Evolutionary conservation across 2,329 filamentous ascomycete species (phyloP).

Genomic region (Septoria linicola): DNA sequence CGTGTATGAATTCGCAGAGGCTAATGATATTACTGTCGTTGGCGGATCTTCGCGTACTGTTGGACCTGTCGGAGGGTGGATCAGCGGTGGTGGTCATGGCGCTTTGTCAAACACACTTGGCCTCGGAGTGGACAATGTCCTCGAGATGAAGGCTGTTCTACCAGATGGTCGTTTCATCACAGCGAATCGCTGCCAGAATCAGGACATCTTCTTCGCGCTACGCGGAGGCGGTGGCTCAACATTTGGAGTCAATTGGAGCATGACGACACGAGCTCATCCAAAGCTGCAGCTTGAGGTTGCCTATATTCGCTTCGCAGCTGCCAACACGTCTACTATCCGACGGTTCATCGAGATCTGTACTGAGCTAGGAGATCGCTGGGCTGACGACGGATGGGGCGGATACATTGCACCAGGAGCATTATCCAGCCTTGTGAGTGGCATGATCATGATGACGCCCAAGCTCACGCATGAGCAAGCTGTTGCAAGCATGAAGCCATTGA

Average conservation of each 20-base stretch:
- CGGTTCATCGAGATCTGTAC: constrained; percentile 19
- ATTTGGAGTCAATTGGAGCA: constrained; percentile 27
- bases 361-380: constrained; percentile 8
- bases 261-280: constrained; percentile 24
- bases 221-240: constrained; percentile 52
- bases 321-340: constrained; percentile 13
- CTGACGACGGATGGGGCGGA: constrained; percentile 17
- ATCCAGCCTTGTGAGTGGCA: constrained; percentile 3
- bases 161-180: constrained; percentile 29
- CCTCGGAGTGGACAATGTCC: constrained; percentile 31
- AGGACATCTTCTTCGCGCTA: constrained; percentile 55
- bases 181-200: constrained; percentile 39
- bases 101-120: constrained; percentile 28
- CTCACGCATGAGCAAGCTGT: constrained; percentile 14
- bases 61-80: constrained; percentile 30
- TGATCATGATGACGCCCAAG: constrained; percentile 12
- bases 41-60: constrained; percentile 29
- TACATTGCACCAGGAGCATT: constrained; percentile 11
- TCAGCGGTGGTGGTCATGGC: constrained; percentile 29
- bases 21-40: constrained; percentile 25
- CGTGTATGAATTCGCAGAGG: constrained; percentile 25
- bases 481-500: constrained; percentile 6
- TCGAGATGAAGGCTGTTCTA: constrained; percentile 28
- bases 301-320: constrained; percentile 19
- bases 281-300: neutral